phyloP scores from a whole-genome alignment of 2,329 filamentous ascomycete species.

The Sclerotinia minor region DNA sequence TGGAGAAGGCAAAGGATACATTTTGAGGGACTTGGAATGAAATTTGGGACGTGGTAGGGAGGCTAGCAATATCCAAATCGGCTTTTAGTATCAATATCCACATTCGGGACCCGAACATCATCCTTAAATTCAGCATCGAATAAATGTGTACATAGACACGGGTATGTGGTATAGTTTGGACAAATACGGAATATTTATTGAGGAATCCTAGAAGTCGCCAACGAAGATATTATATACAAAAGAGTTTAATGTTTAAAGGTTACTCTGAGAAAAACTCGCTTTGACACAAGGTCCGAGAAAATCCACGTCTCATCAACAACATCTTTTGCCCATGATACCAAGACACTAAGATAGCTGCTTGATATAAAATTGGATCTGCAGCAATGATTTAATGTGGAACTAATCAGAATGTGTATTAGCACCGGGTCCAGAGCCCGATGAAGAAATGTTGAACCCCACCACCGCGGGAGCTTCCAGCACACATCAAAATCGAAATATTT shows the following conservation, averaged over 20 bases:
- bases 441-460: conserved; percentile 23
- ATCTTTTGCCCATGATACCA: not conserved
- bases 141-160: conserved; percentile 5
- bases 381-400: not conserved
- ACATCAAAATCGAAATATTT: conserved; percentile 9
- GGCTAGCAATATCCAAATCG: not conserved
- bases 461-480: conserved; percentile 7
- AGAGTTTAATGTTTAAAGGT: not conserved
- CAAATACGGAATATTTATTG: not conserved
- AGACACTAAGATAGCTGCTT: conserved; percentile 10
- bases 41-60: not conserved
- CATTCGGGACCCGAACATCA: not conserved
- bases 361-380: conserved; percentile 9
- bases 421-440: conserved; percentile 4
- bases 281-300: not conserved
- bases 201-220: conserved; percentile 1
- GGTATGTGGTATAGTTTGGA: conserved; percentile 6
- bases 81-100: not conserved
- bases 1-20: not conserved
- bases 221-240: conserved; percentile 1
- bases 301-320: not conserved
- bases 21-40: not conserved
- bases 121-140: not conserved
- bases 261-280: not conserved
- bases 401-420: conserved; percentile 22